These are phyloP conservation scores for Polygonum aviculare DNA, from an alignment of 148 eudicot species.

Conservation along the genomic window DNA sequence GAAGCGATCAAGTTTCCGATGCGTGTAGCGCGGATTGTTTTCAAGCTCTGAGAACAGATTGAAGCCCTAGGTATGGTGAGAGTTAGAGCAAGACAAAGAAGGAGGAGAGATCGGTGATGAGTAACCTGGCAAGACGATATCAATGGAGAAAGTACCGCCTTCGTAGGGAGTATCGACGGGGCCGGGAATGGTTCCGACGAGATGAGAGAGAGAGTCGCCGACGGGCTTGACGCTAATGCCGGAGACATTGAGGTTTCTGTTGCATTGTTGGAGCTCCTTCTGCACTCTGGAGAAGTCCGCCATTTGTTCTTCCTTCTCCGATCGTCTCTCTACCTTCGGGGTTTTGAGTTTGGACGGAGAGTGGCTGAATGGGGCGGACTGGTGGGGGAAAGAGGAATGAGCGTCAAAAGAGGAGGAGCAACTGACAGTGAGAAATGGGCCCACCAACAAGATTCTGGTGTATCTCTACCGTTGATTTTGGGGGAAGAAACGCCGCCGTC, in stretches of 20 bases:
- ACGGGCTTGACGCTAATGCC: slow-evolving; percentile 55
- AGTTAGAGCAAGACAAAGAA: not conserved
- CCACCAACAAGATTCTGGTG: not conserved
- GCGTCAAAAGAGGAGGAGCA: not conserved
- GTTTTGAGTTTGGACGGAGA: not conserved
- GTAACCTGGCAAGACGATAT: slow-evolving; percentile 65
- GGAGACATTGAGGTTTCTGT: slow-evolving; percentile 38
- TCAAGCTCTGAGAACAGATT: too few relatives aligned
- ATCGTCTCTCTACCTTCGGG: not conserved
- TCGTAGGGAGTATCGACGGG: slow-evolving; percentile 69
- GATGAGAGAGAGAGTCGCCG: slow-evolving; percentile 44
- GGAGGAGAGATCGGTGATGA: too few relatives aligned
- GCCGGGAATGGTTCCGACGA: slow-evolving; percentile 64
- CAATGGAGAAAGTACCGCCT: slow-evolving; percentile 70
- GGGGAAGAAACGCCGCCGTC: not conserved
- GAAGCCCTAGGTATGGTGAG: not conserved
- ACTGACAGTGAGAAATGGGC: not conserved
- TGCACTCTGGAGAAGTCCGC: slow-evolving; percentile 67
- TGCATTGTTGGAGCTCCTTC: slow-evolving; percentile 77
- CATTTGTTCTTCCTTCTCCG: slow-evolving; percentile 20
- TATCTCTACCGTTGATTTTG: not conserved
- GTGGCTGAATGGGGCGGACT: not conserved
- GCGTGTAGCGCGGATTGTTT: too few relatives aligned
- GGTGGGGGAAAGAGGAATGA: not conserved
- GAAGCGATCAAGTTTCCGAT: too few relatives aligned